Evolutionary conservation across 2,329 filamentous ascomycete species (phyloP).

Genomic region (Talaromyces rugulosus): DNA sequence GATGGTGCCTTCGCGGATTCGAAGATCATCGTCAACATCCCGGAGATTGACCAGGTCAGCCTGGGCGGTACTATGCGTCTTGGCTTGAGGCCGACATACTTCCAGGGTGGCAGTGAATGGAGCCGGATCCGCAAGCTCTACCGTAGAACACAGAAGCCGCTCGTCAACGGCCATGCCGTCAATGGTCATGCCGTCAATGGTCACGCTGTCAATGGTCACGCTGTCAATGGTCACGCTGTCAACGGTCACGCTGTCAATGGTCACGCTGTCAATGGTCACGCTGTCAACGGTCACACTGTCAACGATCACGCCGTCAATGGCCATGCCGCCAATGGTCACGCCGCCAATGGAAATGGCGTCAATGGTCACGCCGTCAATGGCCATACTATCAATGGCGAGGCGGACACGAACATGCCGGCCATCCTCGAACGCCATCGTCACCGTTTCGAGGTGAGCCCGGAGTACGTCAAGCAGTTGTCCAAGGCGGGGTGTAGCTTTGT

Average conservation of each 20-base stretch:
- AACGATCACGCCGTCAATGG: slow-evolving; percentile 20
- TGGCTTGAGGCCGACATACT: slow-evolving; percentile 68
- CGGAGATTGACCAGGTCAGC: slow-evolving; percentile 70
- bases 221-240: no score
- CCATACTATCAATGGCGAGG: not conserved
- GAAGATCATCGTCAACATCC: slow-evolving; percentile 80
- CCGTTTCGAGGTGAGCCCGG: slow-evolving; percentile 86
- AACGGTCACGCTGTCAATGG: no score
- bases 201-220: no score
- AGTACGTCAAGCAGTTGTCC: slow-evolving; percentile 65
- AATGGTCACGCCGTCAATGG: not conserved
- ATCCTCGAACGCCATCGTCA: slow-evolving; percentile 78
- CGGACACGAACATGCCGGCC: not conserved
- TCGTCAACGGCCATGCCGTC: slow-evolving; percentile 21
- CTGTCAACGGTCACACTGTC: not conserved
- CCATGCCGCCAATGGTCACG: not conserved
- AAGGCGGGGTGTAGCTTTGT: slow-evolving; percentile 68
- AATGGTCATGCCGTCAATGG: not conserved
- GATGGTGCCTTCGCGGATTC: slow-evolving; percentile 1
- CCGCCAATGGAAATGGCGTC: no score
- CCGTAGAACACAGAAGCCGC: slow-evolving; percentile 43
- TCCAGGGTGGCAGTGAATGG: slow-evolving; percentile 74
- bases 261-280: no score
- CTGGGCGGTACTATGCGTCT: slow-evolving; percentile 86
- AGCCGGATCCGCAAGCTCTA: slow-evolving; percentile 73